Evolutionary conservation across 2,329 filamentous ascomycete genomes (phyloP).

Genomic region (Fusarium ramigenum): DNA sequence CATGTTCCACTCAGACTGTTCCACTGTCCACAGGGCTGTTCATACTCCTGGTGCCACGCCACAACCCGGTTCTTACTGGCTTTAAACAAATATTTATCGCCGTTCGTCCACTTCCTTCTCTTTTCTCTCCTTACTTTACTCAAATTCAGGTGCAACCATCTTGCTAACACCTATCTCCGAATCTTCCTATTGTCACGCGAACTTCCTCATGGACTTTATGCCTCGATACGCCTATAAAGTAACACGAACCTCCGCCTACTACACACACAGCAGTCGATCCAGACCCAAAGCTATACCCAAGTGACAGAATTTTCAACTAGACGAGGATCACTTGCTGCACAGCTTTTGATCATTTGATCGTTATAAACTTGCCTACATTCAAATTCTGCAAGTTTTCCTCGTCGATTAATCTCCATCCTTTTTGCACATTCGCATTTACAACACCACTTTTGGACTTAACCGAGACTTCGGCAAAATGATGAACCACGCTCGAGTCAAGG

Average conservation of each 20-base stretch:
- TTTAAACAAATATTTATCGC: constrained; percentile 38
- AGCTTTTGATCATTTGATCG: constrained; percentile 19
- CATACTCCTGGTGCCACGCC: constrained; percentile 30
- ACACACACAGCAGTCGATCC: constrained; percentile 32
- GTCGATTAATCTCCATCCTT: constrained; percentile 17
- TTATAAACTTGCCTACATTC: constrained; percentile 7
- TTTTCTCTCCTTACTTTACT: constrained; percentile 2
- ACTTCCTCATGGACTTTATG: constrained; percentile 43
- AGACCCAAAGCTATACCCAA: constrained; percentile 37
- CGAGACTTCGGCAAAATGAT: constrained; percentile 49
- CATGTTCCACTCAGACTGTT: background rate
- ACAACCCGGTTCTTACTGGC: constrained; percentile 33
- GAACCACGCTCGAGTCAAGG: constrained; percentile 74
- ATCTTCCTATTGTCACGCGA: background rate
- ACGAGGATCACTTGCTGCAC: constrained; percentile 41
- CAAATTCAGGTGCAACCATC: constrained; percentile 24
- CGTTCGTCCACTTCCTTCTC: constrained; percentile 11
- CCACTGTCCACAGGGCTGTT: constrained; percentile 31
- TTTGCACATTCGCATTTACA: background rate
- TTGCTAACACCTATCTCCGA: constrained; percentile 28
- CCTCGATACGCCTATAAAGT: constrained; percentile 35
- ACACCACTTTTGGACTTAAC: background rate
- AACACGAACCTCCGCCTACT: constrained; percentile 29
- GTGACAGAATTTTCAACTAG: constrained; percentile 26
- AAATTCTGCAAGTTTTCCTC: constrained; percentile 38